Percentiles rank a stretch among this genome's conserved stretches.
phyloP scores from a whole-genome alignment of 1,139 yeast genomes.

The Magnusiomyces suaveolens region DNA sequence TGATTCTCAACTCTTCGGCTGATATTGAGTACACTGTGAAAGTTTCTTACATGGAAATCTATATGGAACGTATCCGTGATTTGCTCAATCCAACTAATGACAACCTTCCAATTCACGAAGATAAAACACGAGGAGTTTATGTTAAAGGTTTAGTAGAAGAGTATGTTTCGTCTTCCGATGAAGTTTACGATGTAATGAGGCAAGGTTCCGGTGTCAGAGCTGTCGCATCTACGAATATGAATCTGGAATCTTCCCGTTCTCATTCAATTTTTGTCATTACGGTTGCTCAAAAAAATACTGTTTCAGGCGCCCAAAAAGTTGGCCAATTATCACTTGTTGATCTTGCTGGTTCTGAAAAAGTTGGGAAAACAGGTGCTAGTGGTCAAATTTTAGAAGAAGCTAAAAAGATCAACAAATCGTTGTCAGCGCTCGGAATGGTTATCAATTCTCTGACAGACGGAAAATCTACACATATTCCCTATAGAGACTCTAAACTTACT shows the following conservation, averaged over 20 bases:
- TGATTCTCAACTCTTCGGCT: slow-evolving; percentile 43
- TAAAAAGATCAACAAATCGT: slow-evolving; percentile 68
- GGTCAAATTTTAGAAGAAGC: slow-evolving; percentile 77
- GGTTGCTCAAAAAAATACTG: slow-evolving; percentile 49
- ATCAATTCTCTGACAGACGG: slow-evolving; percentile 70
- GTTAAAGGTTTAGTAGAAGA: slow-evolving; percentile 59
- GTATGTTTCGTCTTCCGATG: slow-evolving; percentile 51
- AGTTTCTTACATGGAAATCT: slow-evolving; percentile 72
- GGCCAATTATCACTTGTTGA: slow-evolving; percentile 71
- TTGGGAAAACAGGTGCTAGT: slow-evolving; percentile 67
- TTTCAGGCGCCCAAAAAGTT: slow-evolving; percentile 48
- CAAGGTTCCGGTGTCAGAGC: slow-evolving; percentile 51
- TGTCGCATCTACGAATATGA: slow-evolving; percentile 61
- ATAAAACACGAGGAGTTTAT: slow-evolving; percentile 53
- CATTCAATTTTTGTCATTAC: slow-evolving; percentile 70
- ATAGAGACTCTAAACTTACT: slow-evolving; percentile 76
- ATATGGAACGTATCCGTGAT: slow-evolving; percentile 69
- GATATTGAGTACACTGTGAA: slow-evolving; percentile 58
- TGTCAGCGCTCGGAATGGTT: slow-evolving; percentile 72
- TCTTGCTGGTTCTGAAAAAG: slow-evolving; percentile 82
- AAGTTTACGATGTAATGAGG: slow-evolving; percentile 46
- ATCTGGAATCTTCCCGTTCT: slow-evolving; percentile 66
- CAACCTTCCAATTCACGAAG: slow-evolving; percentile 55
- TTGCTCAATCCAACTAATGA: slow-evolving; percentile 35
- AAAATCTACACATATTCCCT: slow-evolving; percentile 58